Percentiles rank a stretch among this genome's conserved stretches.
Evolutionary conservation across 176 grass and related monocot species (phyloP).

Genomic region (Coix lacrymajobi): DNA sequence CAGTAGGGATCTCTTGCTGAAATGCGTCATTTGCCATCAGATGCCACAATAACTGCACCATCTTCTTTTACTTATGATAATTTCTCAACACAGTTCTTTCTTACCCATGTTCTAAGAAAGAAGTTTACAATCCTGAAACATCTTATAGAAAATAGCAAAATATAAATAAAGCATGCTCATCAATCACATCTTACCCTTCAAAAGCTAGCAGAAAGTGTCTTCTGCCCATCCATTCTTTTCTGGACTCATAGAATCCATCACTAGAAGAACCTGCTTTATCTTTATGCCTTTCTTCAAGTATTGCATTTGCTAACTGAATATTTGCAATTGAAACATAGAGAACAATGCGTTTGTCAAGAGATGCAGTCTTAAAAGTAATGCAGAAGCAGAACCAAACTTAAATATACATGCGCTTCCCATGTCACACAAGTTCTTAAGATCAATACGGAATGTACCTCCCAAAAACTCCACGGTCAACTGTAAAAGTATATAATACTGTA

Average conservation of each 20-base stretch:
- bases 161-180: constrained; percentile 33
- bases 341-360: constrained; percentile 5
- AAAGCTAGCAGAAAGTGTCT: constrained; percentile 81
- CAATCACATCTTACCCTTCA: constrained; percentile 56
- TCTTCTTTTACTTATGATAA: constrained; percentile 10
- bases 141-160: constrained; percentile 1
- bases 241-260: constrained; percentile 93
- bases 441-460: constrained; percentile 60
- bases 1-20: not conserved
- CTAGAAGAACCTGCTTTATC: constrained; percentile 45
- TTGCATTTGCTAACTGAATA: constrained; percentile 56
- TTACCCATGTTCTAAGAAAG: not conserved
- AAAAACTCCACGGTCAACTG: constrained; percentile 74
- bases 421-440: not conserved
- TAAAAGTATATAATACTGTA: constrained; percentile 81
- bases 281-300: constrained; percentile 66
- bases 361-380: constrained; percentile 16
- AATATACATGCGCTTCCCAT: not conserved
- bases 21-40: not conserved
- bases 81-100: constrained; percentile 2
- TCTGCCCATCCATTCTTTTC: constrained; percentile 91
- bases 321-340: constrained; percentile 7
- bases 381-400: constrained; percentile 13
- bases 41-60: not conserved
- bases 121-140: not conserved